Conservation (phyloP, 1,284 basidiomycete species). For the Ceraceosorus guamensis region DNA sequence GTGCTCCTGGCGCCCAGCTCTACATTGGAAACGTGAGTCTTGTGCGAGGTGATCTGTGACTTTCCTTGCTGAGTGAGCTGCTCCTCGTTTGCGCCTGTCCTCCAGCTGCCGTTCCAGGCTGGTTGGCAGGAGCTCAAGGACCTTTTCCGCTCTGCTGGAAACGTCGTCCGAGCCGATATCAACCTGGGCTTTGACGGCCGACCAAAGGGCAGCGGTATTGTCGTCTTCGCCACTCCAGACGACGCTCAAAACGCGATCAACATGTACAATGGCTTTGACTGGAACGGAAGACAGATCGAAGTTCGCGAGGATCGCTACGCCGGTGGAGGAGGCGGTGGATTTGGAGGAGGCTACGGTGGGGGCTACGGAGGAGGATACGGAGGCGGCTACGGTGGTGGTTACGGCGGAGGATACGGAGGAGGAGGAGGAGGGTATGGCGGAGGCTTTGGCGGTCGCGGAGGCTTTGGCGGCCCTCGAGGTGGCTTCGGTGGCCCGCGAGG, state of each 20-base stretch:
- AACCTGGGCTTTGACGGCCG: constrained; percentile 83
- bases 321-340: constrained; percentile 47
- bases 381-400: constrained; percentile 52
- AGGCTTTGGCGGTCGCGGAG: constrained; percentile 57
- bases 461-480: constrained; percentile 51
- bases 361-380: constrained; percentile 16
- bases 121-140: constrained; percentile 99
- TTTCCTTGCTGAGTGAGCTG: not conserved
- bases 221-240: constrained; percentile 83
- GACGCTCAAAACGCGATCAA: constrained; percentile 75
- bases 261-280: constrained; percentile 41
- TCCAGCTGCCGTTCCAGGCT: constrained; percentile 67
- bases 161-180: constrained; percentile 87
- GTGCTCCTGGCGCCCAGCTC: constrained; percentile 59
- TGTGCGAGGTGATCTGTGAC: not conserved
- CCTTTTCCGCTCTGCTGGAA: constrained; percentile 85
- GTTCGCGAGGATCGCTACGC: constrained; percentile 67
- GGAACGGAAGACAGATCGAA: constrained; percentile 32
- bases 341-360: constrained; percentile 55
- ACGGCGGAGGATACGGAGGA: constrained; percentile 39
- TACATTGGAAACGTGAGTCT: constrained; percentile 67
- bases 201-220: constrained; percentile 76
- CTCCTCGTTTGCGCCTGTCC: not conserved
- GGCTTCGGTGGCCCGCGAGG: constrained; percentile 59
- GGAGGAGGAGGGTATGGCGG: constrained; percentile 43